Evolutionary conservation across 306 rosid species (phyloP), one percentile per base, ranked within the genome.

Genomic region (Begonia loranthoides): DNA sequence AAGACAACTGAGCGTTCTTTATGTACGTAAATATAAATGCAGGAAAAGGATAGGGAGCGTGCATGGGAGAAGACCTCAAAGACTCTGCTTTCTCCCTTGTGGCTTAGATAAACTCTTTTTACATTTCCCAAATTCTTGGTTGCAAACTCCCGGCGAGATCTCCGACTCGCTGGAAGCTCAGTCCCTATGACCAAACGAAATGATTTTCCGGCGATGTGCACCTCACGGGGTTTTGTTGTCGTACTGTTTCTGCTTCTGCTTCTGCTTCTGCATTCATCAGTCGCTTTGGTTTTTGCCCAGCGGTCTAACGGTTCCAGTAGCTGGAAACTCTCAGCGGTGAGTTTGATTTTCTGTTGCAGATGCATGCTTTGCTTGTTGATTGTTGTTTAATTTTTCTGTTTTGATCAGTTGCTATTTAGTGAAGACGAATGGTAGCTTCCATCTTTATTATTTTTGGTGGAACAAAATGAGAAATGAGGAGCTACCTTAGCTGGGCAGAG

Each of bases 251-350:
- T 79, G n/a, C 61, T 76, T 56, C 75, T 83, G 39, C 70, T 65
- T 61, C n/a, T n/a, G n/a, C n/a, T n/a, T n/a, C n/a, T n/a, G n/a
- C n/a, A n/a, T n/a, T 74, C 64, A 10, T 45, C 60, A 4, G 50
- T 73, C 12, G 61, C 65, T 39, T 64, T 64, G 53, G 94, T 80
- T 50, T 78, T 81, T 41, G 92, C 94, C 70, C 78, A 80, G 83
- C 67, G 86, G 78, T 80, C 94, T 68, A 54, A 50, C 9, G 21
- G 11, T 45, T 48, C 60, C 1, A 28, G 49, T 60, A 52, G 5
- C 24, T 90, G 92, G 97, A 61, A 15, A 90, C 97, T 10, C 87
- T 85, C 44, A 15, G 4, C 1, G 95, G 97, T 90, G 54, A 10
- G 54, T 57, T 4, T 54, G 34, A 41, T 15, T 28, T 41, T 49